These are phyloP conservation scores for Dendrobium huoshanense DNA, from an alignment of 106 monocot species.

Conservation along the genomic window DNA sequence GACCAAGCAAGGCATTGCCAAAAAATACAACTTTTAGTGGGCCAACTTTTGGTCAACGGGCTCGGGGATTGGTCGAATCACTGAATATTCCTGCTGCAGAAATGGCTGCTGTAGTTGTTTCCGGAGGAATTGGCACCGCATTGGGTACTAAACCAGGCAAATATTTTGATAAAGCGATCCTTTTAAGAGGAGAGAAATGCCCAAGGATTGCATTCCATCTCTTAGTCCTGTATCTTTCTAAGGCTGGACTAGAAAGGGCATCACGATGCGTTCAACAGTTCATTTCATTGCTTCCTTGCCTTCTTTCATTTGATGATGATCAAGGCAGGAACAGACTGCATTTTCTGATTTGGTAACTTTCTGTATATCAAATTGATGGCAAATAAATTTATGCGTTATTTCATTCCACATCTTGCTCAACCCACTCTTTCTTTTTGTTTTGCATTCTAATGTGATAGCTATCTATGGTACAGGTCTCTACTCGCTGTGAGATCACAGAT, in stretches of 20 bases:
- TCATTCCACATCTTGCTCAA: not conserved
- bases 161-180: conserved; percentile 85
- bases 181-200: conserved; percentile 85
- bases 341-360: conserved; percentile 76
- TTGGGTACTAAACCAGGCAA: conserved; percentile 77
- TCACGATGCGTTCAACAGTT: conserved; percentile 77
- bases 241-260: conserved; percentile 68
- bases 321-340: conserved; percentile 83
- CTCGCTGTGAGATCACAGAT: conserved; percentile 43
- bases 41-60: conserved; percentile 88
- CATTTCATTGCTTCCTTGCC: conserved; percentile 58
- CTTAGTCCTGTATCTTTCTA: conserved; percentile 70
- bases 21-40: conserved; percentile 36
- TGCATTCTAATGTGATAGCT: conserved; percentile 8
- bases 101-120: conserved; percentile 94
- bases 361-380: not conserved
- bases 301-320: conserved; percentile 87
- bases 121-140: conserved; percentile 77
- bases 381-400: not conserved
- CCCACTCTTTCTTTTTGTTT: not conserved
- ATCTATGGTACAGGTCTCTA: conserved; percentile 49
- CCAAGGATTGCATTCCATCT: conserved; percentile 78
- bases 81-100: conserved; percentile 98
- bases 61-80: conserved; percentile 92
- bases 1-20: conserved; percentile 35